phyloP scores from a whole-genome alignment of 164 flowering plant species.

The Kalanchoe fedtschenkoi region DNA sequence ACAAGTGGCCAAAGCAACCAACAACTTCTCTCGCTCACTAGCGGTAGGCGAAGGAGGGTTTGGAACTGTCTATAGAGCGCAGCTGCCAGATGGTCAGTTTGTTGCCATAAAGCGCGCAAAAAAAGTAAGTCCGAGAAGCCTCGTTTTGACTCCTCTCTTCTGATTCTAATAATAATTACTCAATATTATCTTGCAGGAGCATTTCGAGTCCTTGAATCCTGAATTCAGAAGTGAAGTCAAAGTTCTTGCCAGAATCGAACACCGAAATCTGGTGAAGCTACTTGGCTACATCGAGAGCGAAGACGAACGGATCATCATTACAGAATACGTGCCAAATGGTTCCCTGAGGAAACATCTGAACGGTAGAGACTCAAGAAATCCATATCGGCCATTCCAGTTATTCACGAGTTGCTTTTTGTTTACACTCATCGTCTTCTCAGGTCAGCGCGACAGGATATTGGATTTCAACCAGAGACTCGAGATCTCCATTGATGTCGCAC shows the following conservation, averaged over 20 bases:
- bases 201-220: not conserved
- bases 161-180: not conserved
- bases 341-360: not conserved
- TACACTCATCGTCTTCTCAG: not conserved
- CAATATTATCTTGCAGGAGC: not conserved
- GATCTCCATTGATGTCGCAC: not conserved
- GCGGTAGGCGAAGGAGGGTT: constrained; percentile 82
- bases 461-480: not conserved
- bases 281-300: not conserved
- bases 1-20: constrained; percentile 67
- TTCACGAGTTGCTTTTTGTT: not conserved
- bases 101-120: constrained; percentile 93
- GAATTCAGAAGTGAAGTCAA: not conserved
- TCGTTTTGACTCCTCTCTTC: not conserved
- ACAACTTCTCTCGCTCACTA: constrained; percentile 52
- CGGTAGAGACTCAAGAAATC: too few species aligned
- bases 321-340: not conserved
- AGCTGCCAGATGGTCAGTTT: constrained; percentile 60
- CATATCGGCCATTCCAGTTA: not conserved
- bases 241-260: not conserved
- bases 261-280: not conserved
- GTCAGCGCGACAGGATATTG: not conserved
- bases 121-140: constrained; percentile 34
- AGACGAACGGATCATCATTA: not conserved
- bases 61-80: constrained; percentile 81